phyloP scores from a whole-genome alignment of 73 alveolate species.

The Breviolum minutum region DNA sequence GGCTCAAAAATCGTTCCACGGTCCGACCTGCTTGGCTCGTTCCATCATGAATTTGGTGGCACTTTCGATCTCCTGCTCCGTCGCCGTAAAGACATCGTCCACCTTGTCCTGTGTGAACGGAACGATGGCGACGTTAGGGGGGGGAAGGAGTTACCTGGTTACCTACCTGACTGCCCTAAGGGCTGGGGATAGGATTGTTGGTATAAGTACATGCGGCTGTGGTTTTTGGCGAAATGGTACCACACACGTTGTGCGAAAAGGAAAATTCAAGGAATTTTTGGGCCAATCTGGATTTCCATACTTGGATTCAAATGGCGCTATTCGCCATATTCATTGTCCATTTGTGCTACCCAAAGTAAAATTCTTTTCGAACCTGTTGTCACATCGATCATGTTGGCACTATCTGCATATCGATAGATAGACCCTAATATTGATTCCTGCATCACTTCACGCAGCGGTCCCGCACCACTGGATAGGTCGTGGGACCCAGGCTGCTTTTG shows the following conservation, averaged over 20 bases:
- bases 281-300: no score
- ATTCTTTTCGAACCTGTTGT: not conserved
- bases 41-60: slow-evolving; percentile 85
- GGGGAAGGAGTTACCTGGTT: not conserved
- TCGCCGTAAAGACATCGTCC: slow-evolving; percentile 80
- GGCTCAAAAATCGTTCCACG: no score
- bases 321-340: not conserved
- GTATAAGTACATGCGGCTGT: no score
- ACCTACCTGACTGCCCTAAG: no score
- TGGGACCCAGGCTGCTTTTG: slow-evolving; percentile 93
- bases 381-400: not conserved
- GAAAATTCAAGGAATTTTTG: no score
- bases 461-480: slow-evolving; percentile 90
- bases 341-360: not conserved
- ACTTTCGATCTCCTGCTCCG: slow-evolving; percentile 88
- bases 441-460: not conserved
- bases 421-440: no score
- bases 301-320: not conserved
- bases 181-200: no score
- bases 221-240: no score
- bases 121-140: not conserved
- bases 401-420: not conserved
- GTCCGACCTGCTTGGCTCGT: slow-evolving; percentile 72
- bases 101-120: slow-evolving; percentile 28
- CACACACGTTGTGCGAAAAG: no score